phyloP scores from a whole-genome alignment of 75 land plant species.

The Selaginella moellendorffii region DNA sequence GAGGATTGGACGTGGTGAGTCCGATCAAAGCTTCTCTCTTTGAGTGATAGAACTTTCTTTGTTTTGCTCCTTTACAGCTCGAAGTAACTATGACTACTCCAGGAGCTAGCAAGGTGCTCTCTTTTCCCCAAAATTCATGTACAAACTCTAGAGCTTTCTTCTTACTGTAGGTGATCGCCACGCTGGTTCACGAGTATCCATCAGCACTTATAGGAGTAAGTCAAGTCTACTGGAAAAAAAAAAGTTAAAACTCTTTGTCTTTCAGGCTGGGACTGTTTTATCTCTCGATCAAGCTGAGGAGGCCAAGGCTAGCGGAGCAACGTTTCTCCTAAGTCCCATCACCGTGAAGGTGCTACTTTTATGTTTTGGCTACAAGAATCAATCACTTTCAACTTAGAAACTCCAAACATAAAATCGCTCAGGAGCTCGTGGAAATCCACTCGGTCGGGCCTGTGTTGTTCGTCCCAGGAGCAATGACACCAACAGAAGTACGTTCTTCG shows the following conservation, averaged over 20 bases:
- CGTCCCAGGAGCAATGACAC: conserved; percentile 87
- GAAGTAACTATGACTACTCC: conserved; percentile 75
- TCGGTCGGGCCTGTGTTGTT: conserved; percentile 30
- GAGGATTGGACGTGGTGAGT: conserved; percentile 62
- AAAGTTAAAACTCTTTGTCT: neutral
- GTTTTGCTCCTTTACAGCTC: conserved; percentile 29
- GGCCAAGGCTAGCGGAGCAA: conserved; percentile 57
- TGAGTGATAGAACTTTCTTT: neutral
- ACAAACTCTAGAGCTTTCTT: neutral
- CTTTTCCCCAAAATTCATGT: neutral
- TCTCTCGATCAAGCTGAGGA: conserved; percentile 45
- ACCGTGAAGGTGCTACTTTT: conserved; percentile 33
- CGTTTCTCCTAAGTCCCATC: conserved; percentile 77
- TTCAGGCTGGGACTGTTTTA: conserved; percentile 76
- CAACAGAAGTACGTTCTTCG: conserved; percentile 60
- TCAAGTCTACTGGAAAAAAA: neutral
- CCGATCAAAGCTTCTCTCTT: conserved; percentile 7
- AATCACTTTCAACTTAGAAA: too few relatives aligned
- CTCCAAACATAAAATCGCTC: too few relatives aligned
- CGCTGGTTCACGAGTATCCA: conserved; percentile 45
- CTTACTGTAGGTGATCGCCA: conserved; percentile 39
- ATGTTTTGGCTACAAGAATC: neutral
- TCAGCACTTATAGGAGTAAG: conserved; percentile 46
- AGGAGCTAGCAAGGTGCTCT: conserved; percentile 60
- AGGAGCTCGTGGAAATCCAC: conserved; percentile 40